Conservation (phyloP, 1,284 basidiomycete genomes). For the Malassezia pachydermatis region DNA sequence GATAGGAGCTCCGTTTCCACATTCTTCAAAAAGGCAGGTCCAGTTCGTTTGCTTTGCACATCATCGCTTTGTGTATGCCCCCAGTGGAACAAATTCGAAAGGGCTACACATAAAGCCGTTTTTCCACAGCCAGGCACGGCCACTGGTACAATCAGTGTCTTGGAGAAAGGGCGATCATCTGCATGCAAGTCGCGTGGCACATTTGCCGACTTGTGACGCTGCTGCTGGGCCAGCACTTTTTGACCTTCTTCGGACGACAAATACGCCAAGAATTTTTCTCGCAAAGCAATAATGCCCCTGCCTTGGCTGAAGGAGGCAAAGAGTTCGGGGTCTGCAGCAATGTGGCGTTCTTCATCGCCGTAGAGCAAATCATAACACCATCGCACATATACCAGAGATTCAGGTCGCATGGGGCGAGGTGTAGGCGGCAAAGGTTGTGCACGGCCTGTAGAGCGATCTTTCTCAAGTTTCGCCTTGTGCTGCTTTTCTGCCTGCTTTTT, state of each 20-base stretch:
- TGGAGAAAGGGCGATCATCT: slow-evolving; percentile 53
- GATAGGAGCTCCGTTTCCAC: slow-evolving; percentile 51
- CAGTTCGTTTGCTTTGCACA: slow-evolving; percentile 67
- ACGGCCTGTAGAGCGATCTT: slow-evolving; percentile 11
- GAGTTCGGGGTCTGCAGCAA: slow-evolving; percentile 56
- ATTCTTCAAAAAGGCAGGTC: slow-evolving; percentile 65
- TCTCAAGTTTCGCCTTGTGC: background rate
- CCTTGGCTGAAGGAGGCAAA: slow-evolving; percentile 64
- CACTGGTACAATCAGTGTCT: slow-evolving; percentile 75
- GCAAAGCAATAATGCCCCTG: slow-evolving; percentile 70
- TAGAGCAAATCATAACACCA: slow-evolving; percentile 42
- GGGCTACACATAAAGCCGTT: slow-evolving; percentile 71
- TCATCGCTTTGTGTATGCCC: slow-evolving; percentile 74
- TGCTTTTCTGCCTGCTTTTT: slow-evolving; percentile 5
- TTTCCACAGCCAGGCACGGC: slow-evolving; percentile 94
- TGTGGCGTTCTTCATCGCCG: slow-evolving; percentile 54
- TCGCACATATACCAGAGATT: slow-evolving; percentile 34
- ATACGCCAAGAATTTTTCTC: slow-evolving; percentile 71
- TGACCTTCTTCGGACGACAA: slow-evolving; percentile 49
- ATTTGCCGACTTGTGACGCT: slow-evolving; percentile 22
- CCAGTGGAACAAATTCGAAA: slow-evolving; percentile 70
- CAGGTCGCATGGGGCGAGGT: slow-evolving; percentile 28
- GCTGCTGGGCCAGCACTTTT: background rate
- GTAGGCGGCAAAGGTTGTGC: slow-evolving; percentile 24
- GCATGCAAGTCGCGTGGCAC: slow-evolving; percentile 14